phyloP scores from a whole-genome alignment of 495 filamentous ascomycete species.

The Hapsidospora chrysogenum region DNA sequence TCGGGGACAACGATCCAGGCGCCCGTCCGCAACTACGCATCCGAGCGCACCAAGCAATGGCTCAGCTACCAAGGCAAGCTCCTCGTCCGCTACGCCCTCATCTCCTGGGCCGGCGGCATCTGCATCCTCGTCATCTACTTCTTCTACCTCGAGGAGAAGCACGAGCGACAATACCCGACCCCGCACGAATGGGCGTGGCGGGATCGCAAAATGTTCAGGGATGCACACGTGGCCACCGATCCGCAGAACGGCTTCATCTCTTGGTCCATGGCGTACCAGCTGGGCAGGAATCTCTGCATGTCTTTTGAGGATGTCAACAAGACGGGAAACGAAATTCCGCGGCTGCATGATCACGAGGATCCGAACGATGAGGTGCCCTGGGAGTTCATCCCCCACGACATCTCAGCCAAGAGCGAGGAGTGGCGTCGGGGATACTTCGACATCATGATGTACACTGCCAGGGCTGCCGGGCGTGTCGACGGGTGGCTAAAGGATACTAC shows the following conservation, averaged over 20 bases:
- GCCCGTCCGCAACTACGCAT: slow-evolving; percentile 57
- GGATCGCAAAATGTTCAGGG: slow-evolving; percentile 42
- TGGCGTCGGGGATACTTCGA: slow-evolving; percentile 78
- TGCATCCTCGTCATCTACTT: slow-evolving; percentile 35
- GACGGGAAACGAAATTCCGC: slow-evolving; percentile 48
- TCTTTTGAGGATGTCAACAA: slow-evolving; percentile 44
- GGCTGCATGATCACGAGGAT: slow-evolving; percentile 15
- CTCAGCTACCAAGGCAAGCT: slow-evolving; percentile 45
- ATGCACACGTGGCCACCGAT: slow-evolving; percentile 27
- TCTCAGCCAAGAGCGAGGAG: slow-evolving; percentile 54
- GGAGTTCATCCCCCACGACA: slow-evolving; percentile 28
- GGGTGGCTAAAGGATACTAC: slow-evolving; percentile 47
- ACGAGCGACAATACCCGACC: slow-evolving; percentile 58
- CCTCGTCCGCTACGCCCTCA: slow-evolving; percentile 40
- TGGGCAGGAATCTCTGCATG: slow-evolving; percentile 34
- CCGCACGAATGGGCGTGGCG: slow-evolving; percentile 57
- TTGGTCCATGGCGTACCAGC: slow-evolving; percentile 43
- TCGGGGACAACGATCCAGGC: slow-evolving; percentile 29
- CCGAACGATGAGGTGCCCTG: slow-evolving; percentile 2
- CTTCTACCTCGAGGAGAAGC: slow-evolving; percentile 46
- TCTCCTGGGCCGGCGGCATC: slow-evolving; percentile 36
- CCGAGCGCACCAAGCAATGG: slow-evolving; percentile 44
- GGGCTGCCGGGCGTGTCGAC: slow-evolving; percentile 63
- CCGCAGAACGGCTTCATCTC: slow-evolving; percentile 41
- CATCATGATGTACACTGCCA: slow-evolving; percentile 56